A percentile compares a stretch with the other conserved stretches of the same genome.
Conservation (phyloP, 805 yeast genomes). For the Yamadazyma endophytica region DNA sequence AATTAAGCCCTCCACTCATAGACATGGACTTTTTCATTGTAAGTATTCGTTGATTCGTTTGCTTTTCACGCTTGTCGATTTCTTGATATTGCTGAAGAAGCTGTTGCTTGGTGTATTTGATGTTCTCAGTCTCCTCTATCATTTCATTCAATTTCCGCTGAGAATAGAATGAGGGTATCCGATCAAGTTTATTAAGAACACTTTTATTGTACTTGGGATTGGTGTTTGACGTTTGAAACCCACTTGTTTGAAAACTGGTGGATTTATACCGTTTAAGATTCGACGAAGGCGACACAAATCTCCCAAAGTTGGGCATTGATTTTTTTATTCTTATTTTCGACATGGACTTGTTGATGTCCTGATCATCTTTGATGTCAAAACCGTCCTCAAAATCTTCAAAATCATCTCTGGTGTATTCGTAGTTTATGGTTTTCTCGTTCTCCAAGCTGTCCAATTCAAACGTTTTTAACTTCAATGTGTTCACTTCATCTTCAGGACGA, state of each 20-base stretch:
- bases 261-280: not conserved
- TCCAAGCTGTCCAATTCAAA: slow-evolving; percentile 19
- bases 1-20: slow-evolving; percentile 5
- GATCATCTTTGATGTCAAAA: slow-evolving; percentile 17
- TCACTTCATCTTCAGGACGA: slow-evolving; percentile 16
- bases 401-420: slow-evolving; percentile 35
- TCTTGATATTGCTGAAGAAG: slow-evolving; percentile 31
- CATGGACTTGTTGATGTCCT: slow-evolving; percentile 3
- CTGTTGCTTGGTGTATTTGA: slow-evolving; percentile 18
- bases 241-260: slow-evolving; percentile 5
- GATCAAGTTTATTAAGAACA: slow-evolving; percentile 31
- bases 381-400: slow-evolving; percentile 35
- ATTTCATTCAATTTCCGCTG: slow-evolving; percentile 10
- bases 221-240: slow-evolving; percentile 1
- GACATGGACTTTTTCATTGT: slow-evolving; percentile 10
- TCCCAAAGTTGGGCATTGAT: slow-evolving; percentile 12
- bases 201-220: slow-evolving; percentile 28
- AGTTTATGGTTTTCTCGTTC: slow-evolving; percentile 30
- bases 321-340: slow-evolving; percentile 8
- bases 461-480: slow-evolving; percentile 28
- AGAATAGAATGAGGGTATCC: slow-evolving; percentile 39
- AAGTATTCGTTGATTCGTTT: slow-evolving; percentile 8
- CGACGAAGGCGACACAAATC: too few relatives aligned
- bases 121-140: slow-evolving; percentile 12
- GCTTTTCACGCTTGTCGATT: slow-evolving; percentile 12